These are phyloP conservation scores for Podaxis rugospora DNA, from an alignment of 768 basidiomycete genomes.

Conservation along the genomic window DNA sequence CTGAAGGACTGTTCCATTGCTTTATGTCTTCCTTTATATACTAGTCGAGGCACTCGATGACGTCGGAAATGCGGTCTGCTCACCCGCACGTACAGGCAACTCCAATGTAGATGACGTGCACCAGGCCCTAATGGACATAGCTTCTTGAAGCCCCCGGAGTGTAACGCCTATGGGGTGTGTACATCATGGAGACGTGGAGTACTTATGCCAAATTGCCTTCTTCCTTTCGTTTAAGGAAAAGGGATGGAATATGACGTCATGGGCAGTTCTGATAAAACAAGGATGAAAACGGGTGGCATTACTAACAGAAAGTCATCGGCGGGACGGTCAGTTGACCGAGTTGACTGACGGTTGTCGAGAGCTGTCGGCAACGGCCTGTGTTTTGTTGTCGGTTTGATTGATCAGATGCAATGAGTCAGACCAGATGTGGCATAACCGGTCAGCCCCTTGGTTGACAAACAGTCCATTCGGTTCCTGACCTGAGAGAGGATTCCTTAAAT, in stretches of 20 bases:
- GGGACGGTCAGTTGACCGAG: too few species aligned
- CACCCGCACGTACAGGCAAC: background rate
- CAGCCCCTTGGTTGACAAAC: too few species aligned
- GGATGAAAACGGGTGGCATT: too few species aligned
- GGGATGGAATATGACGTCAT: background rate
- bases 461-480: background rate
- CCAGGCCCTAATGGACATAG: background rate
- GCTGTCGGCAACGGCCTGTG: too few species aligned
- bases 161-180: background rate
- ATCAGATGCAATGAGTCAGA: too few species aligned
- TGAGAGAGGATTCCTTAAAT: background rate
- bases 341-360: too few species aligned
- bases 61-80: background rate
- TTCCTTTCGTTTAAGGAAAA: background rate
- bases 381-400: too few species aligned
- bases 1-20: background rate
- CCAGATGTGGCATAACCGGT: too few species aligned
- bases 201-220: background rate
- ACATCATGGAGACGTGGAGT: background rate
- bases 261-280: background rate
- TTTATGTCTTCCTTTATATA: background rate
- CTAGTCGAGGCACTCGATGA: background rate
- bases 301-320: too few species aligned
- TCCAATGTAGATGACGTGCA: background rate
- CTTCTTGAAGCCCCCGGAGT: background rate